Evolutionary conservation across 2,329 filamentous ascomycete genomes (phyloP).

Genomic region (Penicillium hordei): DNA sequence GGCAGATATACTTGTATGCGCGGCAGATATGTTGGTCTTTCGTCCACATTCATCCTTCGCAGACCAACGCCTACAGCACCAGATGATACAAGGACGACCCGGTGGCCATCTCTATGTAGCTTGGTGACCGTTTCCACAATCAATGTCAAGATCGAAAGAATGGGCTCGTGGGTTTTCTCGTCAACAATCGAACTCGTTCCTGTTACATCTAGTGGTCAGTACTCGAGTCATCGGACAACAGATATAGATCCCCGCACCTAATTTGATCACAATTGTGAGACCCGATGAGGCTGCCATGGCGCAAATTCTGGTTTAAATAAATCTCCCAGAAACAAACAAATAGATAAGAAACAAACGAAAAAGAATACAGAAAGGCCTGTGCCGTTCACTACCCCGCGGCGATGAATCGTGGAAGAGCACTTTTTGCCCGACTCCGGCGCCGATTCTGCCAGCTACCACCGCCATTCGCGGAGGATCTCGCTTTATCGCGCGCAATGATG

Average conservation of each 20-base stretch:
- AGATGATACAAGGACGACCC: conserved; percentile 93
- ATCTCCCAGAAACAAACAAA: not conserved
- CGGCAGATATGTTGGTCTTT: conserved; percentile 84
- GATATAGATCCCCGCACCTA: conserved; percentile 36
- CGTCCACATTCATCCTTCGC: conserved; percentile 82
- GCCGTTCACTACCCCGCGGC: conserved; percentile 3
- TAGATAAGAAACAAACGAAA: not conserved
- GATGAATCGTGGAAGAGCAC: conserved; percentile 8
- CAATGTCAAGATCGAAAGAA: conserved; percentile 83
- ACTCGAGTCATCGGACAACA: conserved; percentile 7
- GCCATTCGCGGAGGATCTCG: conserved; percentile 33
- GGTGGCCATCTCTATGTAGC: conserved; percentile 85
- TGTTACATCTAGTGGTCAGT: conserved; percentile 44
- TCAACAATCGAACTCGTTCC: conserved; percentile 99
- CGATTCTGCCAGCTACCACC: conserved; percentile 33
- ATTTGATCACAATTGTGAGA: conserved; percentile 43
- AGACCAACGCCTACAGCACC: conserved; percentile 94
- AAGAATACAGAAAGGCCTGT: not conserved
- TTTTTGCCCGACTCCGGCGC: conserved; percentile 13
- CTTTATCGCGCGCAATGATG: conserved; percentile 6
- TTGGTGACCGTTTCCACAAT: conserved; percentile 93
- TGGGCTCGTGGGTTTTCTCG: conserved; percentile 88
- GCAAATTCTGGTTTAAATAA: conserved; percentile 1
- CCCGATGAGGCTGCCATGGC: conserved; percentile 26
- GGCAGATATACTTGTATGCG: conserved; percentile 67